Base-by-base conservation (phyloP, 2,329 filamentous ascomycete species). In the Sporothrix pallida region DNA sequence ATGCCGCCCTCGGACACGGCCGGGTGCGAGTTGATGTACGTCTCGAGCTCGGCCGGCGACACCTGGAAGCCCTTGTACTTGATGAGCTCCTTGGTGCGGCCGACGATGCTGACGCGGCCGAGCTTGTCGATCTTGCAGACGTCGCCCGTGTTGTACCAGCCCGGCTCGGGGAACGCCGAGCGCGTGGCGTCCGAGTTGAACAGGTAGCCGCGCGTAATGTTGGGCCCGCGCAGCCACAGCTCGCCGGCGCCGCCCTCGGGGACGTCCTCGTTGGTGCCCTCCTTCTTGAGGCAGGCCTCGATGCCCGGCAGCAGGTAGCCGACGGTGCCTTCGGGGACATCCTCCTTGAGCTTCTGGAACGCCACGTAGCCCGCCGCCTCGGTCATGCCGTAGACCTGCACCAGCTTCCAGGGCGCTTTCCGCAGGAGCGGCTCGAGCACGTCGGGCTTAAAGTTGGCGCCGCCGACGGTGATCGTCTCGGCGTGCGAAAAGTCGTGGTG, bases 121-220 rank as follows among this genome's bases (percentile, higher is more conserved):
- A 80, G 60, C 0, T 73, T 70, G 72, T 82, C 81, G 46, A 83
- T 79, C 1, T 77, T 80, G 63, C 83, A 84, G 0, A 86, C 81
- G 72, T 86, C 84, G 0, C 84, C 84, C 0, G 84, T 86, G 65
- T 83, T 83, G 71, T 83, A 84, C 83, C 83, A 86, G 0, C 82
- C 82, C 2, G 78, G 69, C 12, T 79, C 74, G 4, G 81, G 81
- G 60, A 85, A 83, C 2, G 78, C 81, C 10, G 80, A 80, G 37
- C 78, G 76, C 26, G 81, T 84, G 0, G 81, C 81, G 46, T 81
- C 80, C 3, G 81, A 78, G 46, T 84, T 81, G 76, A 83, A 82
- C 17, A 74, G 68, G 73, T 85, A 86, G 1, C 83, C 80, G 0
- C 76, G 77, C 4, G 83, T 83, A n/a, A 86, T 81, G 67, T 85